Evolutionary conservation across 345 rosid species (phyloP), one percentile per base, ranked within the genome.

Genomic region (Eucalyptus guilfoylei): DNA sequence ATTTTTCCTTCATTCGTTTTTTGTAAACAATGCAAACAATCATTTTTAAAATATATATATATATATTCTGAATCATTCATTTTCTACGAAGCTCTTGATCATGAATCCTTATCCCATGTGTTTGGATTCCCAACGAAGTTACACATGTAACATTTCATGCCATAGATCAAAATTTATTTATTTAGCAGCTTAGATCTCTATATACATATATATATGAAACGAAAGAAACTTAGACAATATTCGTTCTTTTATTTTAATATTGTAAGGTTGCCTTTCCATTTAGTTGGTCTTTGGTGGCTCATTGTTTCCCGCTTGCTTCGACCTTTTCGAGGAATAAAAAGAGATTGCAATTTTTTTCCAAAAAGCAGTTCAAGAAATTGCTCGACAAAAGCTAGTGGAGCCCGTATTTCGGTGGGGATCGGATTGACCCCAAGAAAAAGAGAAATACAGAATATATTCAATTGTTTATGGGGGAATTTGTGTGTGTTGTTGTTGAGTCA

Each of bases 1-100:
- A 9, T 54, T 23, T 54, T 55, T 9, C 8, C 1, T 55, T 55
- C 12, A 23, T 23, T 55, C 0, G n/a, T 0, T 8, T 24, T 55
- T 4, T 24, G 0, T 24, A 24, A 55, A 0, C 28, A 0, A 24
- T 24, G 0, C 1, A 1, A 23, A 4, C 0, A 23, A 55, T 54
- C 0, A 9, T 2, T 10, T 52, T 7, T 47, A 9, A 2, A 47
- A 47, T 2, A n/a, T n/a, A n/a, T n/a, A n/a, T n/a, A n/a, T n/a
- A n/a, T 23, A 10, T 55, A 2, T 1, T 23, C 6, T 3, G 1
- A 23, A 9, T 55, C 6, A 9, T 55, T 55, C 30, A 55, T 55
- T 55, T 54, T 55, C 21, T 55, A 7, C 0, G 0, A 4, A 55
- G 1, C 9, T 24, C 30, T 55, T 0, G 9, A 55, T 7, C 13